Conservation (phyloP, 805 yeast species). For the Candida argentea region DNA sequence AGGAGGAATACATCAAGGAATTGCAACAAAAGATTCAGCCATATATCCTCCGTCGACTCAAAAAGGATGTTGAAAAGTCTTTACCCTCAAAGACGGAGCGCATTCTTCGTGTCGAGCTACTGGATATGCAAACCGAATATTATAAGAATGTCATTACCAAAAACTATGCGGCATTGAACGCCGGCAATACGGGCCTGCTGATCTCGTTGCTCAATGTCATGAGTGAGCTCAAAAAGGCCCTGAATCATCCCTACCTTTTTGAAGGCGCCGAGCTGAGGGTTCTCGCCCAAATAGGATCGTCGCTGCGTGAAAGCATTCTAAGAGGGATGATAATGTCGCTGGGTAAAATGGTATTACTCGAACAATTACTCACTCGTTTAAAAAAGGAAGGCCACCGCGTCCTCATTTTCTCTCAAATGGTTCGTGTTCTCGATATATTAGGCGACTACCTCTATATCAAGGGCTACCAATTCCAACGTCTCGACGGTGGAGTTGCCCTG, state of each 20-base stretch:
- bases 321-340: slow-evolving; percentile 95
- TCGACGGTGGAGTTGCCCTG: slow-evolving; percentile 95
- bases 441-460: slow-evolving; percentile 88
- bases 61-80: slow-evolving; percentile 95
- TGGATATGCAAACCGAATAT: slow-evolving; percentile 91
- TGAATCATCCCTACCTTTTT: slow-evolving; percentile 93
- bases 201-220: slow-evolving; percentile 82
- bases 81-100: slow-evolving; percentile 94
- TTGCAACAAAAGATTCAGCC: slow-evolving; percentile 83
- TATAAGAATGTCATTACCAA: slow-evolving; percentile 89
- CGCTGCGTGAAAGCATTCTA: slow-evolving; percentile 67
- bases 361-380: slow-evolving; percentile 74
- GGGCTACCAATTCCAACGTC: slow-evolving; percentile 80
- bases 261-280: slow-evolving; percentile 87
- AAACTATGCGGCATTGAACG: slow-evolving; percentile 84
- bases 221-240: slow-evolving; percentile 94
- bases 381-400: slow-evolving; percentile 94
- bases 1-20: slow-evolving; percentile 80
- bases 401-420: slow-evolving; percentile 94
- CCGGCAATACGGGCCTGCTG: slow-evolving; percentile 72
- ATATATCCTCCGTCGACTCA: slow-evolving; percentile 82
- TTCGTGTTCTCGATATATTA: slow-evolving; percentile 84
- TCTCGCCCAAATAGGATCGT: slow-evolving; percentile 49
- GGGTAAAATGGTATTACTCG: slow-evolving; percentile 95
- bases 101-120: slow-evolving; percentile 86